Conservation (phyloP, 495 filamentous ascomycete genomes). For the Hypomontagnella monticulosa region DNA sequence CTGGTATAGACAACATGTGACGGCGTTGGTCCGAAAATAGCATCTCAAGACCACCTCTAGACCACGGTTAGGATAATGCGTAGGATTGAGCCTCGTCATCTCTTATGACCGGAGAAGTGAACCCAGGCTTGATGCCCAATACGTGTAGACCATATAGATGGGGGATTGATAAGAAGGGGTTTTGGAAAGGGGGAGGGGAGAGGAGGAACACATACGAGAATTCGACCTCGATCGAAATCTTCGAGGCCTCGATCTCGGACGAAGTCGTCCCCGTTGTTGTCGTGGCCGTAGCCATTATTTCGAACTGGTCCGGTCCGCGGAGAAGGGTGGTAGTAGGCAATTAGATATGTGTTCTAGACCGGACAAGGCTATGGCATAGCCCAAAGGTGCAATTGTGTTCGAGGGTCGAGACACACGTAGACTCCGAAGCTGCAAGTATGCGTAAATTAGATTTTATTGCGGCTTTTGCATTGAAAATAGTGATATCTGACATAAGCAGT, state of each 20-base stretch:
- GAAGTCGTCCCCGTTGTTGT: conserved; percentile 31
- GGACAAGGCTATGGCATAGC: not conserved
- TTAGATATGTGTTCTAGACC: no score
- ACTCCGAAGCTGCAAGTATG: conserved; percentile 16
- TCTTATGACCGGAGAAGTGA: not conserved
- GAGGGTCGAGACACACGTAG: conserved; percentile 19
- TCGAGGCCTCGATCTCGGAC: conserved; percentile 13
- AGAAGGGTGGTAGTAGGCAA: no score
- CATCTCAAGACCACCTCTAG: conserved; percentile 92
- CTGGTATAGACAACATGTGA: conserved; percentile 74
- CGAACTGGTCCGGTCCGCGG: not conserved
- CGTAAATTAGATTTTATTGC: not conserved
- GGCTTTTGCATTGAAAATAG: conserved; percentile 3
- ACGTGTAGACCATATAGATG: not conserved
- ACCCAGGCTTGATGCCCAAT: conserved; percentile 5
- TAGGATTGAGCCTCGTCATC: not conserved
- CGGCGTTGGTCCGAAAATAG: conserved; percentile 85
- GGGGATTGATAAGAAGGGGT: not conserved
- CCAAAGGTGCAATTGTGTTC: not conserved
- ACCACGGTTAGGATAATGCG: conserved; percentile 21
- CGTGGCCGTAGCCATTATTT: conserved; percentile 33
- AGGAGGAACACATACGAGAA: conserved; percentile 78
- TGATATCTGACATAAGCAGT: conserved; percentile 5
- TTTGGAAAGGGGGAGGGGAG: conserved; percentile 3
- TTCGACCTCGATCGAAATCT: conserved; percentile 70